Conservation (phyloP, 2,329 filamentous ascomycete species). For the Zopfia rhizophila region DNA sequence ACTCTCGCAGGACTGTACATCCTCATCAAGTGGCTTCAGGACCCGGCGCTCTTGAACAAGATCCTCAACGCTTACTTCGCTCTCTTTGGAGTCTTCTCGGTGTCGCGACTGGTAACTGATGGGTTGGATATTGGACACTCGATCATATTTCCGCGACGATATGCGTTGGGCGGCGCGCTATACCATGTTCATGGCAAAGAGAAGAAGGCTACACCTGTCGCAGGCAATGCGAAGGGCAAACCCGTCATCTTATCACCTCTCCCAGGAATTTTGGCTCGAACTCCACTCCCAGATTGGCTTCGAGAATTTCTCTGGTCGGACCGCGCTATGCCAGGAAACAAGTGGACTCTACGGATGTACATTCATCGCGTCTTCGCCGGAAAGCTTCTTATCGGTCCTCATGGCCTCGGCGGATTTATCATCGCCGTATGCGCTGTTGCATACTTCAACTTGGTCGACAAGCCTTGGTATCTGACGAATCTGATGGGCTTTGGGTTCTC, state of each 20-base stretch:
- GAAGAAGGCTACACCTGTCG: constrained; percentile 46
- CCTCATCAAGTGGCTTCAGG: constrained; percentile 87
- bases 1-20: constrained; percentile 83
- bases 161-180: constrained; percentile 62
- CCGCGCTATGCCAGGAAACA: constrained; percentile 60
- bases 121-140: constrained; percentile 70
- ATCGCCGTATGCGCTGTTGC: constrained; percentile 65
- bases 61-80: constrained; percentile 87
- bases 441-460: constrained; percentile 72
- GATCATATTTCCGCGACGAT: constrained; percentile 78
- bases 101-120: constrained; percentile 80
- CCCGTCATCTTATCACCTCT: constrained; percentile 57
- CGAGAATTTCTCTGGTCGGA: constrained; percentile 59
- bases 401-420: constrained; percentile 66
- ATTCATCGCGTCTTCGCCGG: constrained; percentile 63
- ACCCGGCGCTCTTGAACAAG: constrained; percentile 83
- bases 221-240: constrained; percentile 34
- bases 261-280: constrained; percentile 59
- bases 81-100: constrained; percentile 78
- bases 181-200: constrained; percentile 59
- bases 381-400: constrained; percentile 63
- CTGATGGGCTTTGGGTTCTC: constrained; percentile 87
- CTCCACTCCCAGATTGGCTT: constrained; percentile 56
- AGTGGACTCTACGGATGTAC: constrained; percentile 62
- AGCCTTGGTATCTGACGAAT: constrained; percentile 81